Conservation (phyloP, 371 early-diverging fungal species). For the Mortierella sp. region DNA sequence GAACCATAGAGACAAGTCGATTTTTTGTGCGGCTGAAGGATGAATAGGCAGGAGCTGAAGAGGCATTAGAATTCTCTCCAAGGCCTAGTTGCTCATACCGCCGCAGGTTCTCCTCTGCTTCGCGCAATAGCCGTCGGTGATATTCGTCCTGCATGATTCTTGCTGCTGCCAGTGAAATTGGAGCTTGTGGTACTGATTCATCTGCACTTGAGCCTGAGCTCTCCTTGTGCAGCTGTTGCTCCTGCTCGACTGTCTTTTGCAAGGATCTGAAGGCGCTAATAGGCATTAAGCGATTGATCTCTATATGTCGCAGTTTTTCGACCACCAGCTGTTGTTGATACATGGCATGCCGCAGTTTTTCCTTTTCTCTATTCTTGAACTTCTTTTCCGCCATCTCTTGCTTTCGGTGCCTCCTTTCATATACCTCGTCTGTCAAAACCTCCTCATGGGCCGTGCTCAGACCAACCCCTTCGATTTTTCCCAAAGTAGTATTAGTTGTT, state of each 20-base stretch:
- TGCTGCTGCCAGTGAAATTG: conserved; percentile 38
- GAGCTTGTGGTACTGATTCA: conserved; percentile 12
- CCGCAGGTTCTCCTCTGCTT: conserved; percentile 65
- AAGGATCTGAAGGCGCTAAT: conserved; percentile 47
- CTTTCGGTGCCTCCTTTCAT: conserved; percentile 71
- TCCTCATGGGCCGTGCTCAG: conserved; percentile 40
- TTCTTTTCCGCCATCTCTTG: conserved; percentile 76
- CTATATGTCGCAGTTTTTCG: conserved; percentile 68
- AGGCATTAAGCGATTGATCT: conserved; percentile 60
- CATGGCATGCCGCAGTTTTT: conserved; percentile 70
- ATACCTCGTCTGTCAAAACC: conserved; percentile 64
- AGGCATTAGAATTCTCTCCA: conserved; percentile 19
- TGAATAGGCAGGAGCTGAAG: conserved; percentile 35
- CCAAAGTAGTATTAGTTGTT: conserved; percentile 35
- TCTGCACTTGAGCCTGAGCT: conserved; percentile 9
- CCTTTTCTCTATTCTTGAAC: conserved; percentile 75
- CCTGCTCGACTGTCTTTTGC: conserved; percentile 29
- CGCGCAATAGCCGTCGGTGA: conserved; percentile 61
- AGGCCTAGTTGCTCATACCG: conserved; percentile 69
- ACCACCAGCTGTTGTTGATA: conserved; percentile 73
- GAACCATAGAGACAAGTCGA: conserved; percentile 14
- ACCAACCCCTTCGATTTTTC: conserved; percentile 26
- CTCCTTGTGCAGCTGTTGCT: conserved; percentile 17
- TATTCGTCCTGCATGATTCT: conserved; percentile 57
- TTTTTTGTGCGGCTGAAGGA: conserved; percentile 45